Evolutionary conservation across 495 filamentous ascomycete genomes (phyloP).

Genomic region (Lepidopterella palustris): DNA sequence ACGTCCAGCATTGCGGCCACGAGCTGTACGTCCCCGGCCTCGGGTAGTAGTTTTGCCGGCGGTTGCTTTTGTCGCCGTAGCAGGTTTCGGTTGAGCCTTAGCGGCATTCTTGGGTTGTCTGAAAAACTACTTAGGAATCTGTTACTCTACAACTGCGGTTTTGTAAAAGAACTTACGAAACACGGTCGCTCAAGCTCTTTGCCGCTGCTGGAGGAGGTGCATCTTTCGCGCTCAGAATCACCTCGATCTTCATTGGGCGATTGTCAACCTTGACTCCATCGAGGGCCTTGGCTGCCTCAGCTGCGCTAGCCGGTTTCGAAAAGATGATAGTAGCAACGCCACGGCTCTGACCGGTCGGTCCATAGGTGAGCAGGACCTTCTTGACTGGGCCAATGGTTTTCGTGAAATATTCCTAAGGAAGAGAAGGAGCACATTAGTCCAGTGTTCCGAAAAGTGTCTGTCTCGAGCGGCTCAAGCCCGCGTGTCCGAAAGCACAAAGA

Average conservation of each 20-base stretch:
- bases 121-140: background rate
- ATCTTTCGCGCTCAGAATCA: conserved; percentile 71
- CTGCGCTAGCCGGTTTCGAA: conserved; percentile 65
- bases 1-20: conserved; percentile 42
- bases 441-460: conserved; percentile 1
- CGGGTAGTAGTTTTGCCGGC: conserved; percentile 34
- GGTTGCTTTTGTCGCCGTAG: conserved; percentile 59
- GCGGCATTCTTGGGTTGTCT: conserved; percentile 53
- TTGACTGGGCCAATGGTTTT: conserved; percentile 86
- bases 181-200: conserved; percentile 79
- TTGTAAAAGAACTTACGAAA: conserved; percentile 52
- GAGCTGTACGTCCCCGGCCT: conserved; percentile 37
- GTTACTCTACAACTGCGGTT: background rate
- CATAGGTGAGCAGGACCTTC: conserved; percentile 81
- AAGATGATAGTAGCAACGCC: conserved; percentile 82
- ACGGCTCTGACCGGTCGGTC: conserved; percentile 82
- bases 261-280: conserved; percentile 86
- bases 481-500: background rate
- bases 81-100: conserved; percentile 57
- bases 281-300: conserved; percentile 70
- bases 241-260: conserved; percentile 89
- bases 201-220: conserved; percentile 57
- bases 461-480: background rate
- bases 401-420: conserved; percentile 87
- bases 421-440: conserved; percentile 25